A percentile compares a stretch with the other conserved stretches of the same genome.
These are phyloP conservation scores for Russula ochroleuca DNA, from an alignment of 768 basidiomycete species.

Conservation along the genomic window DNA sequence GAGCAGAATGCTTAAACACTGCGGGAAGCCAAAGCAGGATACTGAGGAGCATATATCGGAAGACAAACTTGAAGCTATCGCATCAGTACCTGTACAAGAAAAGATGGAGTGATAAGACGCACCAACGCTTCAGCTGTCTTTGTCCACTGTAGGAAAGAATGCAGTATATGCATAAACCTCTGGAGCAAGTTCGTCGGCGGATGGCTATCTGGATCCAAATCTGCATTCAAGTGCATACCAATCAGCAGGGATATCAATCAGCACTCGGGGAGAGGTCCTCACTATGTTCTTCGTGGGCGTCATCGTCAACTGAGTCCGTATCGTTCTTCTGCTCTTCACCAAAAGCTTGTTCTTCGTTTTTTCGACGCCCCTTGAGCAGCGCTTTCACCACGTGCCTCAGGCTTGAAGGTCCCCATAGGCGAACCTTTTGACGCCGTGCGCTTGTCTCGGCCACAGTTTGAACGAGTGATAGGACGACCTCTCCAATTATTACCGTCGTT, in stretches of 20 bases:
- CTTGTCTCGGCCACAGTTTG: constrained; percentile 38
- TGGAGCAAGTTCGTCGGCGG: constrained; percentile 45
- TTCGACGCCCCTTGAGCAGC: constrained; percentile 29
- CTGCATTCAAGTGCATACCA: constrained; percentile 27
- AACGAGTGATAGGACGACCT: constrained; percentile 39
- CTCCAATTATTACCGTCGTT: constrained; percentile 39
- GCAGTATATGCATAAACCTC: constrained; percentile 37
- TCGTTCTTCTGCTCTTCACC: constrained; percentile 34
- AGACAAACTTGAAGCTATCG: constrained; percentile 40
- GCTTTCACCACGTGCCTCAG: constrained; percentile 36
- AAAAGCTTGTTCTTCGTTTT: constrained; percentile 29
- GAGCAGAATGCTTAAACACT: constrained; percentile 42
- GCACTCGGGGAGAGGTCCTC: constrained; percentile 9
- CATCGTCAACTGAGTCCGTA: constrained; percentile 30
- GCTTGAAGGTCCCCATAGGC: constrained; percentile 50
- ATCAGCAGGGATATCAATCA: not conserved
- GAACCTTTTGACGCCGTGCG: constrained; percentile 37
- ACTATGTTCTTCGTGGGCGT: constrained; percentile 25
- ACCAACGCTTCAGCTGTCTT: constrained; percentile 42
- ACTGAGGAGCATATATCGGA: constrained; percentile 47
- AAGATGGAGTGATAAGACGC: constrained; percentile 16
- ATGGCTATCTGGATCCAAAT: constrained; percentile 46
- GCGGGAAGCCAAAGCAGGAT: constrained; percentile 51
- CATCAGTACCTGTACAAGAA: constrained; percentile 1
- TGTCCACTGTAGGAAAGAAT: constrained; percentile 39